Evolutionary conservation across 176 grass and related monocot genomes (phyloP).

Genomic region (Phoenix dactylifera): DNA sequence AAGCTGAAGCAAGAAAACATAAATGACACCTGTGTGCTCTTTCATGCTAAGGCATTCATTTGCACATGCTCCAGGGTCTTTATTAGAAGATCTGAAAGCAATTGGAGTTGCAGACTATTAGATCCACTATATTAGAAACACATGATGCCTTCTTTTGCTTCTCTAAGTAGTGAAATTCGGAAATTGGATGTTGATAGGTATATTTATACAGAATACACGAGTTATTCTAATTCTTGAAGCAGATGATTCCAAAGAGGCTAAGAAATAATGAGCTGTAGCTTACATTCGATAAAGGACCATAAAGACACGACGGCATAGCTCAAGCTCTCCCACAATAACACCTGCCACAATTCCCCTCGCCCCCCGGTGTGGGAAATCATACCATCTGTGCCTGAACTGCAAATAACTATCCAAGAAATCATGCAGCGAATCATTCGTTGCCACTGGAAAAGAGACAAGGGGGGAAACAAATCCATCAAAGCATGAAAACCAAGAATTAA

Average conservation of each 20-base stretch:
- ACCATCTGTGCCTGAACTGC: constrained; percentile 89
- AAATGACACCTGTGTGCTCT: constrained; percentile 64
- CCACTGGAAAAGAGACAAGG: constrained; percentile 35
- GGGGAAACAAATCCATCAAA: background rate
- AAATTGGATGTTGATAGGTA: too few species aligned
- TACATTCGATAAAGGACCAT: constrained; percentile 96
- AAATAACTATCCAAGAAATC: constrained; percentile 91
- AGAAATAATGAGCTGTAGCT: background rate
- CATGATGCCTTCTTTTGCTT: too few species aligned
- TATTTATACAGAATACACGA: too few species aligned
- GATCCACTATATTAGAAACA: too few species aligned
- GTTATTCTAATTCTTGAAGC: too few species aligned
- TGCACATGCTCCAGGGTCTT: constrained; percentile 58
- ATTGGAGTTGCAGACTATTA: too few species aligned
- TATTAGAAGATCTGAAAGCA: constrained; percentile 75
- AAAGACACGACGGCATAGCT: constrained; percentile 88
- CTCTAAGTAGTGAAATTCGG: too few species aligned
- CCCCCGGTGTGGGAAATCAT: constrained; percentile 71
- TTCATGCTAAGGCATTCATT: constrained; percentile 75
- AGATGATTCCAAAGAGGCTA: too few species aligned
- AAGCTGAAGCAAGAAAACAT: background rate
- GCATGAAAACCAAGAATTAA: too few species aligned
- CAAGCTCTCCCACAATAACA: constrained; percentile 74
- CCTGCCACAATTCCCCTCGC: constrained; percentile 55
- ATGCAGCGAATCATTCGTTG: constrained; percentile 64